Base-by-base conservation (phyloP, 2,329 filamentous ascomycete genomes). In the Xylaria digitata region DNA sequence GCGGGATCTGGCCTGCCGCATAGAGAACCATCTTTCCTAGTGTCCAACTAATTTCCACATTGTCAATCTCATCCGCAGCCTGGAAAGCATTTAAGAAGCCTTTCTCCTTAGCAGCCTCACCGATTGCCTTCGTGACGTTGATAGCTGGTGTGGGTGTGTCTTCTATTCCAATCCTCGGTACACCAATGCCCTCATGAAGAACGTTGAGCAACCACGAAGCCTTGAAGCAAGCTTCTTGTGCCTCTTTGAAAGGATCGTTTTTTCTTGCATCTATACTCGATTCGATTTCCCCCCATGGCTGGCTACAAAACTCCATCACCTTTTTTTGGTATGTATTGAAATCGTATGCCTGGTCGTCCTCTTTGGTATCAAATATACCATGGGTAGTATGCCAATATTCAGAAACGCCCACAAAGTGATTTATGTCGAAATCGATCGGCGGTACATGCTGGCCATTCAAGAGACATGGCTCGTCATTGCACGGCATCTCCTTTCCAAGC, bases 301-400 rank as follows among this genome's bases (percentile, higher is more conserved):
- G 89, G 50, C 87, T 90, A 78, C 96, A 99, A 75, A 97, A 98
- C 6, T 92, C 87, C 67, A 90, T 86, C 4, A 98, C 96, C 42
- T 91, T 89, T 69, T 90, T 85, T 76, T 98, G 94, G 74, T 98
- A 99, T 0, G 92, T 94, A 68, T 90, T 87, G 72, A 97, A 92
- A 75, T 98, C 94, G 78, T 98, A 99, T 0, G 92, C 89, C 71
- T 64, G 68, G 17, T 92, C 90, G 72, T 94, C 92, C 71, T 92
- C 90, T 68, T 87, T 86, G 70, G 92, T 89, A 3, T 89, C 89
- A 73, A 99, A 98, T 1, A 98, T 90, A 61, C 96, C 94, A 74
- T 99, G 96, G 0, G 96, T 99, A 0, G 95, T 97, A 78, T 99
- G 96, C 95, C 96, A 99, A 80, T 97, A 99, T 77, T 99, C 96